Conservation (phyloP, 2,329 filamentous ascomycete species). For the Xylariales sp. region DNA sequence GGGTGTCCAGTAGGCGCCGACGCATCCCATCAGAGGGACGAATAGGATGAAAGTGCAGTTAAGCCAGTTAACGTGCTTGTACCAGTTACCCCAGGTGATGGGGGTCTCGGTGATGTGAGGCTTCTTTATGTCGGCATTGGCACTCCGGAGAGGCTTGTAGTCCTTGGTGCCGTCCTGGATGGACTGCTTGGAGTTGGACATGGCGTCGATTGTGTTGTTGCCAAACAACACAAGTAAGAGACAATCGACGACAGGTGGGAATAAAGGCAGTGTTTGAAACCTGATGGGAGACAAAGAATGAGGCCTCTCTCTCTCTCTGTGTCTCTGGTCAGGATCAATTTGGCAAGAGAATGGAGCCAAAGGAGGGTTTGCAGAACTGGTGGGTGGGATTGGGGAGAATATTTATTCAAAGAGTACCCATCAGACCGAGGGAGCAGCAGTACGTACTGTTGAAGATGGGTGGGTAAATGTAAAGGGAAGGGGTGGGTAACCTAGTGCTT, state of each 20-base stretch:
- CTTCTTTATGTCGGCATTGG: slow-evolving; percentile 57
- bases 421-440: not conserved
- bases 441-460: slow-evolving; percentile 1
- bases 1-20: slow-evolving; percentile 76
- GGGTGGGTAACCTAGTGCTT: too few species aligned
- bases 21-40: slow-evolving; percentile 68
- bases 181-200: too few species aligned
- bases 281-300: not conserved
- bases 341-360: not conserved
- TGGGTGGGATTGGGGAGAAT: slow-evolving; percentile 5
- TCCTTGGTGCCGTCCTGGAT: slow-evolving; percentile 52
- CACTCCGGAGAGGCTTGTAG: slow-evolving; percentile 44
- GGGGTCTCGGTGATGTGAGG: slow-evolving; percentile 81
- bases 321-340: not conserved
- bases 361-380: slow-evolving; percentile 1
- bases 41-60: slow-evolving; percentile 78
- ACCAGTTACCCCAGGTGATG: slow-evolving; percentile 79
- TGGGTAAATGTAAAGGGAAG: too few species aligned
- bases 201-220: too few species aligned
- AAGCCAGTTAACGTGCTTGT: slow-evolving; percentile 92
- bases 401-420: slow-evolving; percentile 3
- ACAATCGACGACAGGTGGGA: too few species aligned
- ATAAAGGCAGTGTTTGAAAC: not conserved
- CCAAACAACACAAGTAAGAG: too few species aligned
- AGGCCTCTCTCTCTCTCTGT: too few species aligned